phyloP scores from a whole-genome alignment of 805 yeast genomes.

The Ogataea henricii region DNA sequence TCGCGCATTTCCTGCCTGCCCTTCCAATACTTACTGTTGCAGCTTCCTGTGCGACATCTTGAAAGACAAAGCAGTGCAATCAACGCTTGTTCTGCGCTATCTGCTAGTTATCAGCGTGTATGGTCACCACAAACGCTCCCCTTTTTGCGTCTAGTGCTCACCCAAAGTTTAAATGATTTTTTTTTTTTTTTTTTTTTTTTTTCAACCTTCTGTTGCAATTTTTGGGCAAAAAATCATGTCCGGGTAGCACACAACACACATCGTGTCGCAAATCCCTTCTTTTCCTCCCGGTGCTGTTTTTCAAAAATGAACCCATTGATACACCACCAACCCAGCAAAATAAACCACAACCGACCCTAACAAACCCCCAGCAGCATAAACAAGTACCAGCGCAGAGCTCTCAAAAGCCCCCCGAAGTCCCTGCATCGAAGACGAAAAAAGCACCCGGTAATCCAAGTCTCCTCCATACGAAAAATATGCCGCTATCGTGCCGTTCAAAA shows the following conservation, averaged over 20 bases:
- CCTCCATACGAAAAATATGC: not conserved
- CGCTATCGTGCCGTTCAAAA: not conserved
- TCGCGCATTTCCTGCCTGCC: not conserved
- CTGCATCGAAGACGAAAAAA: not conserved
- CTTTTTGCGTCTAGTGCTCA: not conserved
- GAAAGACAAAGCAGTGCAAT: slow-evolving; percentile 4
- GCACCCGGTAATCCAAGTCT: not conserved
- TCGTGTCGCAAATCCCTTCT: not conserved
- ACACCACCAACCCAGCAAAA: not conserved
- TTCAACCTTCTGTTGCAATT: not conserved
- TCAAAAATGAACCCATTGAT: not conserved
- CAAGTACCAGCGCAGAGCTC: not conserved
- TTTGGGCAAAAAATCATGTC: not conserved
- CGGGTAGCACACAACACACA: not conserved
- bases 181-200: slow-evolving; percentile 4
- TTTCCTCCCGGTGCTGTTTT: not conserved
- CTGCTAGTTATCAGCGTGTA: not conserved
- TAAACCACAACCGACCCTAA: not conserved
- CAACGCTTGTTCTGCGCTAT: not conserved
- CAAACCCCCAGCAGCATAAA: not conserved
- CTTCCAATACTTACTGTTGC: slow-evolving; percentile 37
- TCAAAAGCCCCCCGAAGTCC: not conserved
- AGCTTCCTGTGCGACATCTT: slow-evolving; percentile 41
- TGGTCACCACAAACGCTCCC: not conserved
- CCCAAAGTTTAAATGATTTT: not conserved